phyloP scores from a whole-genome alignment of 108 stramenopile species.

The Discostella stelligeroides region DNA sequence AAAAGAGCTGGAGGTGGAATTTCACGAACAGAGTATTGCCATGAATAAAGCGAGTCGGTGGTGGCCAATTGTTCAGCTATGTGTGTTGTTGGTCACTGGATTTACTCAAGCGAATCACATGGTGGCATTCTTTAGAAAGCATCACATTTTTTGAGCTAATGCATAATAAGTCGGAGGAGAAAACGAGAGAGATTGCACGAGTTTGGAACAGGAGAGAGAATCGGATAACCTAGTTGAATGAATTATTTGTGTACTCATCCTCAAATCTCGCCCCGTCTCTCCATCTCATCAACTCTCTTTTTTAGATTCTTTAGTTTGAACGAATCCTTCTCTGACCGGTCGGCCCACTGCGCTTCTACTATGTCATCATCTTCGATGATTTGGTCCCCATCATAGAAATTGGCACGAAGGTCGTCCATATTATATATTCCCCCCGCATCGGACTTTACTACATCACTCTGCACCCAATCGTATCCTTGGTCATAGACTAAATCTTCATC shows the following conservation, averaged over 20 bases:
- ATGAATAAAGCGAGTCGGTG: conserved; percentile 81
- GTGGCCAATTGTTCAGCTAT: conserved; percentile 86
- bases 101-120: conserved; percentile 87
- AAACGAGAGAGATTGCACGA: neutral
- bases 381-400: conserved; percentile 33
- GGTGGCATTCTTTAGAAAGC: conserved; percentile 73
- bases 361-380: conserved; percentile 43
- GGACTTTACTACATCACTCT: conserved; percentile 44
- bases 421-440: conserved; percentile 27
- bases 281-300: conserved; percentile 63
- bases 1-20: conserved; percentile 72
- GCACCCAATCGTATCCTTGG: conserved; percentile 86
- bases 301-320: conserved; percentile 59
- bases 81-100: conserved; percentile 75
- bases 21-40: conserved; percentile 73
- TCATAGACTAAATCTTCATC: conserved; percentile 67
- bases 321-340: conserved; percentile 44
- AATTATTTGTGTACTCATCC: neutral
- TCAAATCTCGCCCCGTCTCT: conserved; percentile 49
- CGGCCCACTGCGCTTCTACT: conserved; percentile 41
- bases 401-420: conserved; percentile 14
- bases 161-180: neutral
- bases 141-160: conserved; percentile 71
- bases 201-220: neutral
- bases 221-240: neutral